Evolutionary conservation across 2,329 filamentous ascomycete genomes (phyloP), one percentile per base, ranked within the genome.

Genomic region (Exophiala xenobiotica): DNA sequence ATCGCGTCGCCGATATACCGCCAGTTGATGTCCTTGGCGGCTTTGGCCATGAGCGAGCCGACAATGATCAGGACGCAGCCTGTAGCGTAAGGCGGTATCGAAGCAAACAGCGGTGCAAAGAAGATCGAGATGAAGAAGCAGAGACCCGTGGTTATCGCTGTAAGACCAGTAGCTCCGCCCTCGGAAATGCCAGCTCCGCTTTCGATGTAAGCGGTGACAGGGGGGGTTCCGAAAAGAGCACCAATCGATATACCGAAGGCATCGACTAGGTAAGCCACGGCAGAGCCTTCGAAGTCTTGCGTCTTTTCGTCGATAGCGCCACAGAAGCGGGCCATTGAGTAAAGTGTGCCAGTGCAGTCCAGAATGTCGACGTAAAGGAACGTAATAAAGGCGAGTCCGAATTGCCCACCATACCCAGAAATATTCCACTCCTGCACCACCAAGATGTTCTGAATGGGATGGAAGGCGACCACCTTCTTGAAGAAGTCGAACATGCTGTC

Each of bases 301-400:
- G 89, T 93, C 44, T 82, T 79, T 61, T 88, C 86, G 61, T 95
- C 87, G 64, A 95, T 85, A 49, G 87, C 81, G 38, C 87, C 83
- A 59, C 85, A 86, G 68, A 92, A 93, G 23, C 86, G 84, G 14
- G 90, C 90, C 89, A 95, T 95, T 16, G 88, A 88, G 72, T 95
- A 95, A 53, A 95, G 74, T 1, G 89, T 95, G 61, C 88, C 90
- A 0, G 90, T 95, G 59, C 83, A 85, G 68, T 95, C 90, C 38
- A 95, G 81, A 55, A 95, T 92, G 64, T 95, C 90, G 59, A 95
- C 89, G 64, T 95, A 95, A 18, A 95, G 77, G 72, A 95, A 95
- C 2, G 90, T 95, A 68, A 95, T 85, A 58, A 95, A 82, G 0
- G 90, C 90, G 43, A 93, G 77, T 22, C 86, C 87, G 64, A 95